These are phyloP conservation scores for Amniculicola lignicola DNA, from an alignment of 495 filamentous ascomycete species.

Conservation along the genomic window DNA sequence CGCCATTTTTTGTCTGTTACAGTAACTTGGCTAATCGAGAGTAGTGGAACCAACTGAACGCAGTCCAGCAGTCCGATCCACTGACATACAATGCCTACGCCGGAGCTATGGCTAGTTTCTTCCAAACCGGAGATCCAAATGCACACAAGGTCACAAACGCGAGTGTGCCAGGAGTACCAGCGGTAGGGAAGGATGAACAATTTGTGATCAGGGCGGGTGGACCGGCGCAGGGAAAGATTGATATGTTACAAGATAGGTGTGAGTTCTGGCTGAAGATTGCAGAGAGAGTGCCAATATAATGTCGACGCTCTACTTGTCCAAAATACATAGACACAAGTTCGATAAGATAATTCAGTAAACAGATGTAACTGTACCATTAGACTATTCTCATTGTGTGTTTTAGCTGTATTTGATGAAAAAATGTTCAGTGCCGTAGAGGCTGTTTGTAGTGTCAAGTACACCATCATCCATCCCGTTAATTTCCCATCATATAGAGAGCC, in stretches of 20 bases:
- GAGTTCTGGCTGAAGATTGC: conserved; percentile 50
- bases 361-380: no score
- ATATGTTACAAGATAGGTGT: conserved; percentile 49
- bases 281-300: conserved; percentile 34
- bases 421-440: no score
- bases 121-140: conserved; percentile 59
- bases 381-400: no score
- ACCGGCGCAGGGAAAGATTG: conserved; percentile 20
- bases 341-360: no score
- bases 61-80: conserved; percentile 52
- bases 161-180: conserved; percentile 48
- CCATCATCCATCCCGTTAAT: no score
- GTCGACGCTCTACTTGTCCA: no score
- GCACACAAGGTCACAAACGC: conserved; percentile 53
- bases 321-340: no score
- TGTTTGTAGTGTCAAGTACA: no score
- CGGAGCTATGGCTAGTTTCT: conserved; percentile 59
- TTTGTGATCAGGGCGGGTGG: conserved; percentile 45
- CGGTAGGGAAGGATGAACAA: conserved; percentile 43
- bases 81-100: conserved; percentile 57
- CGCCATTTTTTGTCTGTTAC: neutral
- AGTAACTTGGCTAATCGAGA: neutral
- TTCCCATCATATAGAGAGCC: no score
- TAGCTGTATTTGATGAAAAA: no score
- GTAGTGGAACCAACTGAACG: conserved; percentile 55